phyloP scores from a whole-genome alignment of 2,329 filamentous ascomycete species.

The Verticillium nubilum region DNA sequence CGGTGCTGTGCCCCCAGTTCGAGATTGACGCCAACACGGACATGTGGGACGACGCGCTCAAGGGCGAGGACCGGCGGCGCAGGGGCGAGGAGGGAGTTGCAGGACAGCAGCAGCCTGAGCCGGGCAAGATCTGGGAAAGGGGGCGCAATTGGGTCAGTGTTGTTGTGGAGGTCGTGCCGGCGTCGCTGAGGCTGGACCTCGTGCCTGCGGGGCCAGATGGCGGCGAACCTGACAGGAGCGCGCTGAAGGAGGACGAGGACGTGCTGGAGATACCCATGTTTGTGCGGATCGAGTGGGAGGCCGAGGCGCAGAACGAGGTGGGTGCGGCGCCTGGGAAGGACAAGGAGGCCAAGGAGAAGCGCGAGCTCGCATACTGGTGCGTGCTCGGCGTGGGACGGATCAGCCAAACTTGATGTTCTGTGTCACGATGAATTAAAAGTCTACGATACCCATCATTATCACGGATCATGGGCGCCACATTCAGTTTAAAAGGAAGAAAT shows the following conservation, averaged over 20 bases:
- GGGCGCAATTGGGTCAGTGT: constrained; percentile 94
- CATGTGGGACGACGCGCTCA: constrained; percentile 81
- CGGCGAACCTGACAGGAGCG: constrained; percentile 33
- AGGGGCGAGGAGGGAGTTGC: constrained; percentile 30
- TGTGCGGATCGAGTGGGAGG: constrained; percentile 87
- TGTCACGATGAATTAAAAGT: neutral
- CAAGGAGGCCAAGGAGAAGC: constrained; percentile 65
- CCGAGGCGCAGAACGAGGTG: constrained; percentile 60
- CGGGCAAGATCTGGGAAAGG: constrained; percentile 93
- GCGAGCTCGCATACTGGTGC: constrained; percentile 93
- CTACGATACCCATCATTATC: neutral
- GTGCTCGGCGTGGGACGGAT: constrained; percentile 85
- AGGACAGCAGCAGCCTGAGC: constrained; percentile 60
- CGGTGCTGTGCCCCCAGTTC: constrained; percentile 90
- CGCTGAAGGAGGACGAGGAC: constrained; percentile 54
- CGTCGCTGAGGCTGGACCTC: constrained; percentile 39
- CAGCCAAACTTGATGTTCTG: constrained; percentile 32
- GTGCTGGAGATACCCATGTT: constrained; percentile 88
- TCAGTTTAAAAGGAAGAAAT: neutral
- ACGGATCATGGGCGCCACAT: neutral
- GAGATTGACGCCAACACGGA: constrained; percentile 90
- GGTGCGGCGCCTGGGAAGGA: constrained; percentile 39
- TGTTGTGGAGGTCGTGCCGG: constrained; percentile 80
- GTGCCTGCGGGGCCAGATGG: constrained; percentile 17
- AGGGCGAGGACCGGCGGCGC: constrained; percentile 39